Conservation (phyloP, 441 rosid species). For the Populus tomentosa region DNA sequence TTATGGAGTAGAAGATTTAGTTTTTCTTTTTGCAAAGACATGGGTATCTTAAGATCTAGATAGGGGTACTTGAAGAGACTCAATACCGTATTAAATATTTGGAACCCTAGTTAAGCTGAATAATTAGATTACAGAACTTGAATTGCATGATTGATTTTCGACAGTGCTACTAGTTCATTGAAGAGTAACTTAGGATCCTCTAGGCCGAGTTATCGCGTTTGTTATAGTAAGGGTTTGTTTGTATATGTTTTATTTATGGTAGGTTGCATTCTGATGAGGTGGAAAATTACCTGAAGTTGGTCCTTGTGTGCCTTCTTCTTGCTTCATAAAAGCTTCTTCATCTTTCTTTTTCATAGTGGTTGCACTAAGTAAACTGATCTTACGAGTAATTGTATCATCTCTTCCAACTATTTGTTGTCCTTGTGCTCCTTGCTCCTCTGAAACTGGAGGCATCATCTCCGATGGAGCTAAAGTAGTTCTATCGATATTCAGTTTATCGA, state of each 20-base stretch:
- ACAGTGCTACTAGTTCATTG: too few relatives aligned
- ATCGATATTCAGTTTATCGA: constrained; percentile 2
- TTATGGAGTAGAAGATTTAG: background rate
- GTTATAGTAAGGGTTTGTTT: background rate
- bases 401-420: background rate
- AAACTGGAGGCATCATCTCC: constrained; percentile 3
- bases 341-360: constrained; percentile 13
- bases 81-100: too few relatives aligned
- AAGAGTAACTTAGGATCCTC: too few relatives aligned
- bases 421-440: constrained; percentile 8
- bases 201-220: background rate
- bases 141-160: too few relatives aligned
- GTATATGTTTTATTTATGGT: background rate
- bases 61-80: too few relatives aligned
- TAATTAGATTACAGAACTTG: too few relatives aligned
- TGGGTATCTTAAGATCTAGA: too few relatives aligned
- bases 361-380: constrained; percentile 18
- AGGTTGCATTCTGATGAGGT: background rate
- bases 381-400: background rate
- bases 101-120: too few relatives aligned
- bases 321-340: background rate
- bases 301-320: constrained; percentile 10
- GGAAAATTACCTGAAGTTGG: constrained; percentile 28
- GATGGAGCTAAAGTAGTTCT: constrained; percentile 7
- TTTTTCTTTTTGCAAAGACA: too few relatives aligned